Base-by-base conservation (phyloP, 176 grass and related monocot genomes). In the Oryza nivara region DNA sequence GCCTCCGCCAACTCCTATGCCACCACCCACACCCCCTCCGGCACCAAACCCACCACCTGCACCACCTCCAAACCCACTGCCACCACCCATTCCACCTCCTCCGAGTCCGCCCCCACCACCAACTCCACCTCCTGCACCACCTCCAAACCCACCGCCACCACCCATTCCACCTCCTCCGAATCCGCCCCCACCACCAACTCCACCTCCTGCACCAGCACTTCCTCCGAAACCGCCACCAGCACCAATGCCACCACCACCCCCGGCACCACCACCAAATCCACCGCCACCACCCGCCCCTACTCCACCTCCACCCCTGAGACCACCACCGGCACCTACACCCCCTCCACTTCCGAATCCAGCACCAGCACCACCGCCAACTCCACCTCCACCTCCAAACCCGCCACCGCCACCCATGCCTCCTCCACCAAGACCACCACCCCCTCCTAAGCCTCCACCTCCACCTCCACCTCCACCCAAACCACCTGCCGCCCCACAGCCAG, bases 41-140 rank as follows among this genome's bases (percentile, higher is more conserved):
- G 46, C 83, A 34, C 71, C 83, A 0, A 34, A 68, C 0, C 73
- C 88, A 0, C 12, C 64, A 14, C 83, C 77, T 7, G 4, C 12
- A 14, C 47, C 12, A 7, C n/a, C 65, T 76, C 88, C 73, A n/a
- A 80, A 45, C 4, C 74, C 86, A 5, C 77, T 77, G 0, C 63
- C 88, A 11, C 65, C 73, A 2, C 88, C 77, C 0, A 52, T 44
- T 2, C 74, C 89, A 3, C 72, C 73, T 46, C 86, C 30, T 30
- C 28, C 28, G 28, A 30, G 28, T 30, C 1, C 28, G 28, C 28
- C 28, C 28, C 28, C 86, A 19, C 16, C 45, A 0, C 90, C 87
- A 0, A 34, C 82, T 4, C 86, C 86, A 0, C 81, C 88, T 1
- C 44, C 73, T 65, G 28, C 28, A 2, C 28, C 28, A 30, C 34